Percentiles rank a stretch among this genome's conserved stretches.
Evolutionary conservation across 805 yeast species (phyloP).

Genomic region (Kazachstania africana): DNA sequence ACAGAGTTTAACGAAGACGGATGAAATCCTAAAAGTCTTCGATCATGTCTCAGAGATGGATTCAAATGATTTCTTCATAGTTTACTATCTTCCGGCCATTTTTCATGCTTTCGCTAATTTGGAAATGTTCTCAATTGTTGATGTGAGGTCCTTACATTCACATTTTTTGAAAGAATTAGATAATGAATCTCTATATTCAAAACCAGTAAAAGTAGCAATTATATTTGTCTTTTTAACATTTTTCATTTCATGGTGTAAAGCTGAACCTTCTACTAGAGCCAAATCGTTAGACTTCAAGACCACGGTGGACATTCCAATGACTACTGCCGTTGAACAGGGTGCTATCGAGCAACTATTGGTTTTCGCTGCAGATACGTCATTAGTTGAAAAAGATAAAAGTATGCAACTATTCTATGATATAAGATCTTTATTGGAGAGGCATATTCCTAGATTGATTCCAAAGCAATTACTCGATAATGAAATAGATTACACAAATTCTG

Average conservation of each 20-base stretch:
- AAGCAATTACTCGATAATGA: conserved; percentile 37
- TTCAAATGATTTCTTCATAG: conserved; percentile 49
- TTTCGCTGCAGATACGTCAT: conserved; percentile 44
- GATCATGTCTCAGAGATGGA: conserved; percentile 37
- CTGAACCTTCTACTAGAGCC: conserved; percentile 29
- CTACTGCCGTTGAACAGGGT: conserved; percentile 47
- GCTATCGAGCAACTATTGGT: conserved; percentile 59
- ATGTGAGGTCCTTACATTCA: conserved; percentile 30
- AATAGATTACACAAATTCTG: background rate
- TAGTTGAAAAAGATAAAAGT: conserved; percentile 28
- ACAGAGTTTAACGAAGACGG: conserved; percentile 24
- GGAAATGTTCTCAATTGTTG: conserved; percentile 26
- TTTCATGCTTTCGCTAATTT: conserved; percentile 34
- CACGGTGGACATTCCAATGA: conserved; percentile 49
- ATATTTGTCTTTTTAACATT: conserved; percentile 42
- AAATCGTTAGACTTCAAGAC: conserved; percentile 40
- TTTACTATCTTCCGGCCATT: conserved; percentile 56
- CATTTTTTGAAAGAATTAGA: conserved; percentile 27
- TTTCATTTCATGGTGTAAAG: conserved; percentile 60
- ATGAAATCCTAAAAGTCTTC: conserved; percentile 30
- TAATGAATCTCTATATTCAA: conserved; percentile 32
- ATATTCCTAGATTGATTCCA: conserved; percentile 47
- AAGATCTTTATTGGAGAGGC: conserved; percentile 53
- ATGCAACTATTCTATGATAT: conserved; percentile 49
- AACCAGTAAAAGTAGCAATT: conserved; percentile 39